These are phyloP conservation scores for Basipetospora sp. DNA, from an alignment of 2,329 filamentous ascomycete species.

Conservation along the genomic window DNA sequence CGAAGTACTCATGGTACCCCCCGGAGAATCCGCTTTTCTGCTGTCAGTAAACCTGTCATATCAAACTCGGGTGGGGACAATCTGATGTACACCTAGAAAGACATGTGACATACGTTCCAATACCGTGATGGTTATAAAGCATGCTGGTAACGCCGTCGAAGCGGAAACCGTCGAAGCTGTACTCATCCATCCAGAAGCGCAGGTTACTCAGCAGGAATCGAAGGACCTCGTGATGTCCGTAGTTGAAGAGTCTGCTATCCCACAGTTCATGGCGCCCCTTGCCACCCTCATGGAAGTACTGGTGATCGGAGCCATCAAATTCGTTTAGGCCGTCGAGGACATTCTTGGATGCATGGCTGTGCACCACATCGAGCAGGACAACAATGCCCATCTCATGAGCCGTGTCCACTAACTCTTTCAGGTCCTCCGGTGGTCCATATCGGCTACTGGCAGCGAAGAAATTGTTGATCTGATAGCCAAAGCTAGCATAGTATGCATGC, in stretches of 20 bases:
- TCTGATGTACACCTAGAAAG: too few species aligned
- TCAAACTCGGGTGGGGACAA: too few species aligned
- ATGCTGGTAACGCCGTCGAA: slow-evolving; percentile 98
- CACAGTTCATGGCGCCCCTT: slow-evolving; percentile 84
- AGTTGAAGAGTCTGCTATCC: slow-evolving; percentile 96
- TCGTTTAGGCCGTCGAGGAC: slow-evolving; percentile 87
- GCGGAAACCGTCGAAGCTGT: slow-evolving; percentile 87
- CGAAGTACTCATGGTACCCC: slow-evolving; percentile 97
- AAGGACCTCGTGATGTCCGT: slow-evolving; percentile 83
- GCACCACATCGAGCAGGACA: slow-evolving; percentile 86
- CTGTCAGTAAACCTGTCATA: too few species aligned
- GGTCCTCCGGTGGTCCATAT: slow-evolving; percentile 81
- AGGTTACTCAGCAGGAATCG: slow-evolving; percentile 93
- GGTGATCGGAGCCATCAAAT: slow-evolving; percentile 88
- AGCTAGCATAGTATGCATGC: slow-evolving; percentile 97
- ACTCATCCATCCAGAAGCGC: slow-evolving; percentile 98
- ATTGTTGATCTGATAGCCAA: slow-evolving; percentile 96
- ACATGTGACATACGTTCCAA: slow-evolving; percentile 88
- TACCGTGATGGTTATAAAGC: slow-evolving; percentile 90
- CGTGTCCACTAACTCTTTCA: slow-evolving; percentile 92
- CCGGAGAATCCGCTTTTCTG: slow-evolving; percentile 71
- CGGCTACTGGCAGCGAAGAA: slow-evolving; percentile 96
- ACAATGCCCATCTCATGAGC: slow-evolving; percentile 83
- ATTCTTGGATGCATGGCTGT: slow-evolving; percentile 97
- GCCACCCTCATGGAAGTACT: slow-evolving; percentile 81